Evolutionary conservation across 257 asterid genomes (phyloP).

Genomic region (Dorcoceras hygrometricum): DNA sequence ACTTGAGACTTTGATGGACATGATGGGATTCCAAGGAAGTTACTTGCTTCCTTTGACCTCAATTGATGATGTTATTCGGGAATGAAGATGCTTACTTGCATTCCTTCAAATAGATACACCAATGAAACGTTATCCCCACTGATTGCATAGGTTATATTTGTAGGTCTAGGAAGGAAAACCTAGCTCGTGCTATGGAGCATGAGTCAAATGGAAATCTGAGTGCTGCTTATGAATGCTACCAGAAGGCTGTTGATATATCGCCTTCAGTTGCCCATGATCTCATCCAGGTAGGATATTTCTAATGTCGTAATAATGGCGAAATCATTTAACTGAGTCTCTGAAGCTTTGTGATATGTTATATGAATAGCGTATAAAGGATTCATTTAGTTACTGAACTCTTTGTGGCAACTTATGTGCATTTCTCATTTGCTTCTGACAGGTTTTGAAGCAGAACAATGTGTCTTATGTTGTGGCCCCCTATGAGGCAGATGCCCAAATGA

Average conservation of each 20-base stretch:
- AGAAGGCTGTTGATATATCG: slow-evolving; percentile 96
- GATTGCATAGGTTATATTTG: slow-evolving; percentile 18
- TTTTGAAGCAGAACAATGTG: slow-evolving; percentile 63
- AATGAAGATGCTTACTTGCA: slow-evolving; percentile 10
- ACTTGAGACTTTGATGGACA: slow-evolving; percentile 3
- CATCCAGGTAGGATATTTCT: slow-evolving; percentile 60
- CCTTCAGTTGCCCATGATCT: slow-evolving; percentile 90
- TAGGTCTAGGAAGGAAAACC: slow-evolving; percentile 88
- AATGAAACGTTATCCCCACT: slow-evolving; percentile 8
- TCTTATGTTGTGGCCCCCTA: slow-evolving; percentile 88
- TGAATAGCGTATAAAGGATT: slow-evolving; percentile 7
- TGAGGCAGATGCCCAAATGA: slow-evolving; percentile 99
- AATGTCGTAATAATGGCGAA: slow-evolving; percentile 1
- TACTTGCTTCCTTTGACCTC: slow-evolving; percentile 1
- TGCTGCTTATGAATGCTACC: slow-evolving; percentile 95
- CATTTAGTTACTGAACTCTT: background rate
- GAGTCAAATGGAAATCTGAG: slow-evolving; percentile 78
- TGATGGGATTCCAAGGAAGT: slow-evolving; percentile 5
- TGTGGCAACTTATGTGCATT: slow-evolving; percentile 16
- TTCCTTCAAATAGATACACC: slow-evolving; percentile 1
- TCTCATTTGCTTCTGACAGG: slow-evolving; percentile 41
- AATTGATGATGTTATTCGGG: slow-evolving; percentile 1
- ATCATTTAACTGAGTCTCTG: background rate
- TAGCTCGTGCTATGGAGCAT: slow-evolving; percentile 86
- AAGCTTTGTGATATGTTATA: background rate